Percentiles rank a stretch among this genome's conserved stretches.
Evolutionary conservation across 2,329 filamentous ascomycete species (phyloP).

Genomic region (Stagonosporopsis tanaceti): DNA sequence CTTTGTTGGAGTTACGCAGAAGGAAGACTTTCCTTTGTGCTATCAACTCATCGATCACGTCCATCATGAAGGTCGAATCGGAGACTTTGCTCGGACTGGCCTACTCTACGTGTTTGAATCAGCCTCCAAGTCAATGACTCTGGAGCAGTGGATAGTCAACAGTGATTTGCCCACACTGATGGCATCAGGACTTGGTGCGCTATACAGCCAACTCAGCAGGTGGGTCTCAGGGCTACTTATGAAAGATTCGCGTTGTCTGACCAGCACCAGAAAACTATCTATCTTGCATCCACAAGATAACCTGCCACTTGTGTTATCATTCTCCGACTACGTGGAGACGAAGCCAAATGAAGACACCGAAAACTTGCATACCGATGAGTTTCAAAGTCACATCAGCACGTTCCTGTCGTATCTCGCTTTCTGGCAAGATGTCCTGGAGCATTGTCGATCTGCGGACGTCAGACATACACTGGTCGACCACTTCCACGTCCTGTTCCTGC

Average conservation of each 20-base stretch:
- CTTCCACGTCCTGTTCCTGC: constrained; percentile 94
- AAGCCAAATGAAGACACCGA: constrained; percentile 71
- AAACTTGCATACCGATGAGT: constrained; percentile 75
- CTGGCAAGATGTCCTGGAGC: constrained; percentile 97
- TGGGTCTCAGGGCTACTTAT: constrained; percentile 35
- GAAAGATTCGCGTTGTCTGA: constrained; percentile 20
- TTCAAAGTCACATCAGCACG: constrained; percentile 86
- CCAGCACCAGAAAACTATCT: constrained; percentile 71
- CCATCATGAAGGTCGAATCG: constrained; percentile 91
- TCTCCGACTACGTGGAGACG: constrained; percentile 87
- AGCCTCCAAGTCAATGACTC: constrained; percentile 77
- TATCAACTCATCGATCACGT: constrained; percentile 97
- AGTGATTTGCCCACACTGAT: constrained; percentile 96
- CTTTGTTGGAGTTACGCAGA: constrained; percentile 83
- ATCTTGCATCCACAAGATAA: constrained; percentile 78
- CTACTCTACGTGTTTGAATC: constrained; percentile 95
- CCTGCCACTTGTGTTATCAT: constrained; percentile 81
- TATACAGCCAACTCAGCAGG: constrained; percentile 73
- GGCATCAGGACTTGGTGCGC: constrained; percentile 90
- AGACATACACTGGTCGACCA: constrained; percentile 94
- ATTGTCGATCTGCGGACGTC: constrained; percentile 90
- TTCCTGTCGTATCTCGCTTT: constrained; percentile 95
- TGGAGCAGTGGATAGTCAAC: constrained; percentile 97
- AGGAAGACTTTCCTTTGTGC: constrained; percentile 93
- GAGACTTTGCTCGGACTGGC: constrained; percentile 94